Evolutionary conservation across 441 rosid species (phyloP).

Genomic region (Populus hybrid): DNA sequence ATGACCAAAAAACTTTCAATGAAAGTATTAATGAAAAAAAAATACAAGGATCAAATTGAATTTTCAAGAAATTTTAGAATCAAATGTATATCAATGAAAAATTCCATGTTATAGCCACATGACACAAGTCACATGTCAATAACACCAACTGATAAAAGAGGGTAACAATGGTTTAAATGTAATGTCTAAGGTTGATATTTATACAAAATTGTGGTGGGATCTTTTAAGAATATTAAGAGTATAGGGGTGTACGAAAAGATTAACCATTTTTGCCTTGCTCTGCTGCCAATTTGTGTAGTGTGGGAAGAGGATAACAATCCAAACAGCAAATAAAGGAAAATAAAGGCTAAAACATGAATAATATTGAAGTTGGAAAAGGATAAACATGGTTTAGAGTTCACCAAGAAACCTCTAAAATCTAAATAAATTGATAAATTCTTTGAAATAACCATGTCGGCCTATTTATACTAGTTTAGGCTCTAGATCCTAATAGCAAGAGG

Average conservation of each 20-base stretch:
- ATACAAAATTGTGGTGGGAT: not conserved
- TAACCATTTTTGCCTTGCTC: not conserved
- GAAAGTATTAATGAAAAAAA: no score
- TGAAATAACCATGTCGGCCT: not conserved
- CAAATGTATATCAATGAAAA: no score
- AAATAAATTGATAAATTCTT: no score
- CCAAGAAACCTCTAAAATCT: not conserved
- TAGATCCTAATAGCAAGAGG: not conserved
- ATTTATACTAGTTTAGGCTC: not conserved
- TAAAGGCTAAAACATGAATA: not conserved
- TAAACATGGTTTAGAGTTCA: not conserved
- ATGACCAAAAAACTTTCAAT: no score
- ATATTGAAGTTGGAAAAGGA: not conserved
- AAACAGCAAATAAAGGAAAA: not conserved
- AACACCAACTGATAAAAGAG: no score
- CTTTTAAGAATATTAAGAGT: not conserved
- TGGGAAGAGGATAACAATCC: not conserved
- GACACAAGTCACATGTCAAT: no score
- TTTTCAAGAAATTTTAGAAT: no score
- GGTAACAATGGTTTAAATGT: not conserved
- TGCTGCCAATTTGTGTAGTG: not conserved
- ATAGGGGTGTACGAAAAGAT: not conserved
- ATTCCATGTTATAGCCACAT: no score
- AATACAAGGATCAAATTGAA: no score
- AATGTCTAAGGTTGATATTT: not conserved